Conservation (phyloP, 352 stramenopile species). For the Phytophthora aleatoria region DNA sequence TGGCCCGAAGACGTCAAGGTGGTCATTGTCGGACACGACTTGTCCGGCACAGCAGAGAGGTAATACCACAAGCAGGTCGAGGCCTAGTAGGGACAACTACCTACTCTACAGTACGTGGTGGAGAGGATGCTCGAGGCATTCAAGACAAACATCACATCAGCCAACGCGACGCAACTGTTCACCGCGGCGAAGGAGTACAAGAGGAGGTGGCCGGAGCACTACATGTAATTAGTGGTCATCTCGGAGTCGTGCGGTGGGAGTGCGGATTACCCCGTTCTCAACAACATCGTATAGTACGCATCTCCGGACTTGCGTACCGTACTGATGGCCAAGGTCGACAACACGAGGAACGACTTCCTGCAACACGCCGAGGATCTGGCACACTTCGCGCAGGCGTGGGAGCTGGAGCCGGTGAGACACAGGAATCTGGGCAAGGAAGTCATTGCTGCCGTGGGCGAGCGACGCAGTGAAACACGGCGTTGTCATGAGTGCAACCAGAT, state of each 20-base stretch:
- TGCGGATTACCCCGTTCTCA: background rate
- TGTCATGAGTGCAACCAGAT: background rate
- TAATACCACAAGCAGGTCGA: slow-evolving; percentile 17
- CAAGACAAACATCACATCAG: background rate
- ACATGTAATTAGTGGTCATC: background rate
- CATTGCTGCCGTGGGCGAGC: background rate
- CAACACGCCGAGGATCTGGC: no score
- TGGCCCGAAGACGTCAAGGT: slow-evolving; percentile 15
- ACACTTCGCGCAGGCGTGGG: no score
- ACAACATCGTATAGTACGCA: background rate
- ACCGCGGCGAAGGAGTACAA: background rate
- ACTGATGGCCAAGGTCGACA: slow-evolving; percentile 6
- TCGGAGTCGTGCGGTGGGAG: background rate
- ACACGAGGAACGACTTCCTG: no score
- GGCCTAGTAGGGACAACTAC: background rate
- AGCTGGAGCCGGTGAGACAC: background rate
- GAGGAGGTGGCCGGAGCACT: background rate
- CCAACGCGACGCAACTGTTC: background rate
- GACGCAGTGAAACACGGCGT: background rate
- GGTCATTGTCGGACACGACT: background rate
- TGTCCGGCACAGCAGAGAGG: background rate
- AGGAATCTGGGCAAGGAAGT: background rate
- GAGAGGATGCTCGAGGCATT: background rate
- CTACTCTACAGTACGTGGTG: slow-evolving; percentile 7
- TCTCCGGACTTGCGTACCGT: slow-evolving; percentile 3